Evolutionary conservation across 2,329 filamentous ascomycete species (phyloP).

Genomic region (Colletotrichum limetticola): DNA sequence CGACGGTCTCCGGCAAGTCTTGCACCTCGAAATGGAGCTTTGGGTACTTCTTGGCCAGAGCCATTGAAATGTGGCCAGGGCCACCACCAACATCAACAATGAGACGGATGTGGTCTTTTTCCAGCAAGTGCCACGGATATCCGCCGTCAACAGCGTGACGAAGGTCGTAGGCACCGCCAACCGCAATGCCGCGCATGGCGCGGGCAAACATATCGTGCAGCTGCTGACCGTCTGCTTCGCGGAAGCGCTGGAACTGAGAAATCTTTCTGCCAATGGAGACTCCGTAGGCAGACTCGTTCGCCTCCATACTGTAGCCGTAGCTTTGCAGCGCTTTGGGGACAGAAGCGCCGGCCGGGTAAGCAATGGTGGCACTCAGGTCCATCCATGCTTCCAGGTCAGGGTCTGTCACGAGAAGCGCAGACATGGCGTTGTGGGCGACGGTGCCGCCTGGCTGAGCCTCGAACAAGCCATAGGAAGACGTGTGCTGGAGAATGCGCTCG

Average conservation of each 20-base stretch:
- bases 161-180: background rate
- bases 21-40: constrained; percentile 45
- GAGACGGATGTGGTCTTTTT: background rate
- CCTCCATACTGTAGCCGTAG: constrained; percentile 22
- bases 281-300: constrained; percentile 5
- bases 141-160: constrained; percentile 6
- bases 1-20: constrained; percentile 39
- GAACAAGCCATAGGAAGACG: constrained; percentile 3
- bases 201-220: constrained; percentile 18
- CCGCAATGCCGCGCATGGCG: constrained; percentile 17
- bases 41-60: constrained; percentile 43
- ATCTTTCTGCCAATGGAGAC: constrained; percentile 2
- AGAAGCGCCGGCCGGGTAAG: constrained; percentile 5
- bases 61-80: constrained; percentile 43
- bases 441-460: background rate
- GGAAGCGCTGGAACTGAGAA: constrained; percentile 7
- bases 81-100: constrained; percentile 51
- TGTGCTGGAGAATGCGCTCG: background rate
- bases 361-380: constrained; percentile 5
- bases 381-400: constrained; percentile 17
- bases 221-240: background rate
- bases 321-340: background rate
- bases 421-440: constrained; percentile 4
- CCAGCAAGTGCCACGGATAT: constrained; percentile 10
- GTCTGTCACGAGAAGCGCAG: background rate